phyloP scores from a whole-genome alignment of 2,329 filamentous ascomycete genomes.

The Pseudogymnoascus sp. region DNA sequence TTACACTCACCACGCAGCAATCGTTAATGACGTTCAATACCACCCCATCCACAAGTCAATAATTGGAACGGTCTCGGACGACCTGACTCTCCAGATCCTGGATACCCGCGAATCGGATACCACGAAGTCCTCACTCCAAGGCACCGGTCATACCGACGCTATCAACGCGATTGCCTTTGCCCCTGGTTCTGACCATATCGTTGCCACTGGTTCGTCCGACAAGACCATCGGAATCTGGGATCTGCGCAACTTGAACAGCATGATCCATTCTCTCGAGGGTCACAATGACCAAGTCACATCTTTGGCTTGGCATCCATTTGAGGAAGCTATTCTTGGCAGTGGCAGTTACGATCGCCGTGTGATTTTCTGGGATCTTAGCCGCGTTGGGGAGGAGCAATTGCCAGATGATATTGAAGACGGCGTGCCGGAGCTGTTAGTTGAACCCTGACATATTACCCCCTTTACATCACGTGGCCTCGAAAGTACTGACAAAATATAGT shows the following conservation, averaged over 20 bases:
- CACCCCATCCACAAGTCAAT: slow-evolving; percentile 79
- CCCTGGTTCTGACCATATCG: slow-evolving; percentile 76
- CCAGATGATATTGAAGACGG: slow-evolving; percentile 94
- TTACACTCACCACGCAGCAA: slow-evolving; percentile 81
- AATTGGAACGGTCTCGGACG: slow-evolving; percentile 91
- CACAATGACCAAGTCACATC: slow-evolving; percentile 88
- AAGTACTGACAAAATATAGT: slow-evolving; percentile 34
- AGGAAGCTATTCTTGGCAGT: slow-evolving; percentile 81
- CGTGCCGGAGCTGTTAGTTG: slow-evolving; percentile 78
- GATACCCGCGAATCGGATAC: slow-evolving; percentile 67
- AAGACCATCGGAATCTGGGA: slow-evolving; percentile 96
- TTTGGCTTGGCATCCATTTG: slow-evolving; percentile 87
- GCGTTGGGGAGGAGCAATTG: slow-evolving; percentile 86
- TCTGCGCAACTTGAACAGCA: slow-evolving; percentile 79
- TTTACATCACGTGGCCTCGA: slow-evolving; percentile 10
- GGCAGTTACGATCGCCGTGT: slow-evolving; percentile 89
- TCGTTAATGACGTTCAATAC: slow-evolving; percentile 96
- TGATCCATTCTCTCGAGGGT: slow-evolving; percentile 81
- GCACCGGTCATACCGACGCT: slow-evolving; percentile 76
- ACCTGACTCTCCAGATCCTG: slow-evolving; percentile 84
- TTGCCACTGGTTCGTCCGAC: slow-evolving; percentile 90
- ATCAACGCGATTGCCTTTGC: slow-evolving; percentile 97
- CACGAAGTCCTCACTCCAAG: slow-evolving; percentile 60
- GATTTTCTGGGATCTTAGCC: slow-evolving; percentile 92
- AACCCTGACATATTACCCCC: neutral